phyloP scores from a whole-genome alignment of 805 yeast genomes.

The Teunomyces tritomae region DNA sequence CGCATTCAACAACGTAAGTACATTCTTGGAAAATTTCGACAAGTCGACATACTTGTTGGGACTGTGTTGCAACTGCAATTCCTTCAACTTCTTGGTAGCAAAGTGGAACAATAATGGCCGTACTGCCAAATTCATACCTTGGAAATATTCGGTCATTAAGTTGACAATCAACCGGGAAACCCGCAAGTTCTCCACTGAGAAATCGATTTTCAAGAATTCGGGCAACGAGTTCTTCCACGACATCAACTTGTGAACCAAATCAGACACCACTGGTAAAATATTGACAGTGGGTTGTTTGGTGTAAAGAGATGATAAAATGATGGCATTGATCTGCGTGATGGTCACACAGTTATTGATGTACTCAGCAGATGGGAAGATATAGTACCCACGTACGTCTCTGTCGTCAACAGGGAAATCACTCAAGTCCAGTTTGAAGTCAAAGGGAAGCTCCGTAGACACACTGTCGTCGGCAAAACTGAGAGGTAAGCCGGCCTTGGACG shows the following conservation, averaged over 20 bases:
- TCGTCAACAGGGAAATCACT: slow-evolving; percentile 34
- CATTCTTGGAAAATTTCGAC: slow-evolving; percentile 63
- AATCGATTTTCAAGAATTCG: slow-evolving; percentile 62
- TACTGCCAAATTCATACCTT: slow-evolving; percentile 76
- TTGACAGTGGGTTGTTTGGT: slow-evolving; percentile 76
- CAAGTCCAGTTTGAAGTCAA: slow-evolving; percentile 61
- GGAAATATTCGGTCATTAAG: slow-evolving; percentile 79
- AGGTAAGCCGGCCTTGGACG: slow-evolving; percentile 81
- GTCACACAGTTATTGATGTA: slow-evolving; percentile 73
- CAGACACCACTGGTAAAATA: slow-evolving; percentile 70
- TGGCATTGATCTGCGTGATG: slow-evolving; percentile 76
- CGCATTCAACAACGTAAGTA: slow-evolving; percentile 67
- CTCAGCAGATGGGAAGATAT: slow-evolving; percentile 77
- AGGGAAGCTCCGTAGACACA: slow-evolving; percentile 73
- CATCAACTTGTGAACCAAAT: slow-evolving; percentile 61
- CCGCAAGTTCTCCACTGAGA: slow-evolving; percentile 48
- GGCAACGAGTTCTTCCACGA: slow-evolving; percentile 70
- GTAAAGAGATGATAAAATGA: slow-evolving; percentile 64
- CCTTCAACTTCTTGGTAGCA: slow-evolving; percentile 63
- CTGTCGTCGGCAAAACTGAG: slow-evolving; percentile 77
- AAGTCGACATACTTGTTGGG: slow-evolving; percentile 58
- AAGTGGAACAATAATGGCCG: slow-evolving; percentile 75
- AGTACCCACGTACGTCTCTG: slow-evolving; percentile 58
- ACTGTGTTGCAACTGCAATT: slow-evolving; percentile 35
- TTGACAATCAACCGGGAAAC: slow-evolving; percentile 69